Conservation (phyloP, 78 protist species). For the Anaeramoeba ignava region DNA sequence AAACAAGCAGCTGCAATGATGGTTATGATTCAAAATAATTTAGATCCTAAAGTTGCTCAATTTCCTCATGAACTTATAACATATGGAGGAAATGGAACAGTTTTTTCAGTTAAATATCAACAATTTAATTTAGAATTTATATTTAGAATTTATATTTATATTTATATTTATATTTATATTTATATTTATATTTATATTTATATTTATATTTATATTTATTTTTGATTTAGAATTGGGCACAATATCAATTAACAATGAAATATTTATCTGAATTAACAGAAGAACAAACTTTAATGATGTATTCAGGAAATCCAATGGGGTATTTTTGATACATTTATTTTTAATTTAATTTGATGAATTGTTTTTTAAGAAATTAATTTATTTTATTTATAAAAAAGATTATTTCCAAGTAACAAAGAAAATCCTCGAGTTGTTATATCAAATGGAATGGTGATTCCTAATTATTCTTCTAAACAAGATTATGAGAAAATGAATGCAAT, state of each 20-base stretch:
- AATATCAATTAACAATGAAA: slow-evolving; percentile 56
- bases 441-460: slow-evolving; percentile 81
- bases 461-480: slow-evolving; percentile 51
- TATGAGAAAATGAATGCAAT: slow-evolving; percentile 63
- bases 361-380: slow-evolving; percentile 18
- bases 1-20: slow-evolving; percentile 58
- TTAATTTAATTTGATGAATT: slow-evolving; percentile 21
- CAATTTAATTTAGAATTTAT: too few relatives aligned
- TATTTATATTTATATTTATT: neutral
- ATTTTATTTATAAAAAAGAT: neutral
- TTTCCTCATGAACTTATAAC: slow-evolving; percentile 80
- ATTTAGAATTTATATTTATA: too few relatives aligned
- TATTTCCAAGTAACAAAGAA: slow-evolving; percentile 1
- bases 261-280: slow-evolving; percentile 62
- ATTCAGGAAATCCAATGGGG: slow-evolving; percentile 69
- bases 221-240: slow-evolving; percentile 40
- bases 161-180: slow-evolving; percentile 35
- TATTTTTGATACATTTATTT: slow-evolving; percentile 24
- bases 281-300: slow-evolving; percentile 38
- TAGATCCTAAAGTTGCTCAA: slow-evolving; percentile 74
- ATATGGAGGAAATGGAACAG: slow-evolving; percentile 85
- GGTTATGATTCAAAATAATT: slow-evolving; percentile 76
- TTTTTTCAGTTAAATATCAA: too few relatives aligned
- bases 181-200: neutral
- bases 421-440: slow-evolving; percentile 41